phyloP scores from a whole-genome alignment of 352 stramenopile species.

The Pythium dissotocum region DNA sequence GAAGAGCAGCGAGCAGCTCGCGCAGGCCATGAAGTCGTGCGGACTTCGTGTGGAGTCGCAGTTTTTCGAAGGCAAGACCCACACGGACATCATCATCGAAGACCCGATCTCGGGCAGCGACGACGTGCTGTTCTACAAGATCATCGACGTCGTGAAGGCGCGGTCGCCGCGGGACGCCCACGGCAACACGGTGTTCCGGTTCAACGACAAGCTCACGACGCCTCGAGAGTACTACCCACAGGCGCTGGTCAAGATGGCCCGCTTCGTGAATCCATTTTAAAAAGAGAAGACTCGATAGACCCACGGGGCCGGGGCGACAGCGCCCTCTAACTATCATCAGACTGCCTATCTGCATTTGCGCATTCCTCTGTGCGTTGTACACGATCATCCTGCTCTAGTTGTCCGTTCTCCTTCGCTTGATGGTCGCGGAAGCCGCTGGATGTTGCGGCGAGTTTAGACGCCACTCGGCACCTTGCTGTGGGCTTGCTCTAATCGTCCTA shows the following conservation, averaged over 20 bases:
- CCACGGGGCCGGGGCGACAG: too few species aligned
- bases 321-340: not conserved
- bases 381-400: not conserved
- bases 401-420: not conserved
- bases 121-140: slow-evolving; percentile 56
- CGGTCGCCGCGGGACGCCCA: slow-evolving; percentile 40
- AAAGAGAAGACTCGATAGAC: not conserved
- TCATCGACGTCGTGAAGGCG: slow-evolving; percentile 51
- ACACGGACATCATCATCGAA: slow-evolving; percentile 94
- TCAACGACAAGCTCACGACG: slow-evolving; percentile 36
- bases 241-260: slow-evolving; percentile 47
- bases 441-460: not conserved
- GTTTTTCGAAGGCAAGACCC: slow-evolving; percentile 83
- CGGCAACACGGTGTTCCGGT: slow-evolving; percentile 36
- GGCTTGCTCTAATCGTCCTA: not conserved
- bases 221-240: slow-evolving; percentile 47
- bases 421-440: not conserved
- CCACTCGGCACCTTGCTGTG: not conserved
- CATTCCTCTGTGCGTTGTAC: not conserved
- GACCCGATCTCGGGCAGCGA: slow-evolving; percentile 64
- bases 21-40: slow-evolving; percentile 44
- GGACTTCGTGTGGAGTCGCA: slow-evolving; percentile 48
- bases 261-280: slow-evolving; percentile 66
- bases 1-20: slow-evolving; percentile 57
- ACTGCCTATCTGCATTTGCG: not conserved